Percentiles rank a stretch among this genome's conserved stretches.
phyloP scores from a whole-genome alignment of 768 basidiomycete genomes.

The Leccinum boreale region DNA sequence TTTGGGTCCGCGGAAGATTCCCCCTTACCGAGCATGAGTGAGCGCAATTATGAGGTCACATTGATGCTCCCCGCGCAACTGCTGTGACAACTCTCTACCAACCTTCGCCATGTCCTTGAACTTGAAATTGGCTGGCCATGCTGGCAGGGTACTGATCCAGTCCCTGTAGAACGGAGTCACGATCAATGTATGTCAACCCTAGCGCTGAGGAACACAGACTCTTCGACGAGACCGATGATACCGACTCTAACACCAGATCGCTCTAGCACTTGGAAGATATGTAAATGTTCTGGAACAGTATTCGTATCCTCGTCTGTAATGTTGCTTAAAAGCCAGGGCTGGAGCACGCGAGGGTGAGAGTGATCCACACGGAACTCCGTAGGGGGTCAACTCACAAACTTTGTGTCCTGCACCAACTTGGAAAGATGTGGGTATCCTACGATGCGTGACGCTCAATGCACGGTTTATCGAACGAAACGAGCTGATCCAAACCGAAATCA shows the following conservation, averaged over 20 bases:
- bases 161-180: constrained; percentile 45
- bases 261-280: constrained; percentile 66
- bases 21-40: constrained; percentile 68
- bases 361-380: not conserved
- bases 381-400: constrained; percentile 56
- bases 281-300: constrained; percentile 55
- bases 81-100: constrained; percentile 70
- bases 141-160: constrained; percentile 85
- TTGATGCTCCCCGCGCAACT: constrained; percentile 64
- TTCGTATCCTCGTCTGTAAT: constrained; percentile 69
- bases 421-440: constrained; percentile 63
- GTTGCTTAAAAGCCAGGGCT: constrained; percentile 93
- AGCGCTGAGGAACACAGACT: constrained; percentile 41
- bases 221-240: constrained; percentile 83
- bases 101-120: constrained; percentile 74
- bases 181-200: not conserved
- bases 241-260: constrained; percentile 70
- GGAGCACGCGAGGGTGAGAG: not conserved
- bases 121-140: constrained; percentile 80
- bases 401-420: constrained; percentile 67
- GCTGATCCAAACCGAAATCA: constrained; percentile 63
- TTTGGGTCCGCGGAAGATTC: constrained; percentile 4
- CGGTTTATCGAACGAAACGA: not conserved
- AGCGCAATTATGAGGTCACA: constrained; percentile 86
- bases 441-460: not conserved